Evolutionary conservation across 2,329 filamentous ascomycete species (phyloP).

Genomic region (Trematosphaeria pertusa): DNA sequence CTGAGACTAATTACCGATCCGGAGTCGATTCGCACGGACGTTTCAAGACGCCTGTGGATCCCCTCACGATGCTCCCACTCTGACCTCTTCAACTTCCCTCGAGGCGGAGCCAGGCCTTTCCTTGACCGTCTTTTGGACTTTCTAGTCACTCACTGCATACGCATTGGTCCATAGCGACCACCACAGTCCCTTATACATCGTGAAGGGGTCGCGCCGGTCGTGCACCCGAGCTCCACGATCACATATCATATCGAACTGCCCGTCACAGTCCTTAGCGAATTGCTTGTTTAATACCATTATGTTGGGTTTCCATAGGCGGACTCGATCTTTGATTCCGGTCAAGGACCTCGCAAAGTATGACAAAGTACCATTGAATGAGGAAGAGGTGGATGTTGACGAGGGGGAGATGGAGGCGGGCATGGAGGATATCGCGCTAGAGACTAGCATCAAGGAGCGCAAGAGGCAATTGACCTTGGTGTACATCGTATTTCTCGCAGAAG

Average conservation of each 20-base stretch:
- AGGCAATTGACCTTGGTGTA: conserved; percentile 53
- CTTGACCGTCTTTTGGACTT: conserved; percentile 31
- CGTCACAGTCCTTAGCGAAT: conserved; percentile 1
- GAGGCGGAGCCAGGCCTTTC: conserved; percentile 41
- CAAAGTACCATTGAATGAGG: conserved; percentile 41
- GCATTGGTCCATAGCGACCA: conserved; percentile 34
- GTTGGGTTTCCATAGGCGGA: conserved; percentile 53
- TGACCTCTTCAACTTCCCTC: conserved; percentile 19
- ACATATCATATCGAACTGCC: conserved; percentile 17
- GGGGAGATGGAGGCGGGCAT: conserved; percentile 38
- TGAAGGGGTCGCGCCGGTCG: conserved; percentile 37
- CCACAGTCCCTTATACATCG: conserved; percentile 35
- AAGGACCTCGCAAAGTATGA: conserved; percentile 52
- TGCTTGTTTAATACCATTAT: conserved; percentile 37
- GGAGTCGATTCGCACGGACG: conserved; percentile 18
- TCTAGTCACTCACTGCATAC: conserved; percentile 43
- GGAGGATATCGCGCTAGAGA: conserved; percentile 22
- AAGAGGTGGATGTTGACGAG: conserved; percentile 36
- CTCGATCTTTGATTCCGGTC: conserved; percentile 52
- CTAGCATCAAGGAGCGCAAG: conserved; percentile 29
- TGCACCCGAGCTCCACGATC: conserved; percentile 16
- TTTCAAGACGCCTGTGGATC: conserved; percentile 14
- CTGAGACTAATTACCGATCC: conserved; percentile 14
- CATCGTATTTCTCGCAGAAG: conserved; percentile 56
- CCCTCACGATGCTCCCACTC: conserved; percentile 18